Evolutionary conservation across 352 stramenopile genomes (phyloP).

Genomic region (Pythium angustatum): DNA sequence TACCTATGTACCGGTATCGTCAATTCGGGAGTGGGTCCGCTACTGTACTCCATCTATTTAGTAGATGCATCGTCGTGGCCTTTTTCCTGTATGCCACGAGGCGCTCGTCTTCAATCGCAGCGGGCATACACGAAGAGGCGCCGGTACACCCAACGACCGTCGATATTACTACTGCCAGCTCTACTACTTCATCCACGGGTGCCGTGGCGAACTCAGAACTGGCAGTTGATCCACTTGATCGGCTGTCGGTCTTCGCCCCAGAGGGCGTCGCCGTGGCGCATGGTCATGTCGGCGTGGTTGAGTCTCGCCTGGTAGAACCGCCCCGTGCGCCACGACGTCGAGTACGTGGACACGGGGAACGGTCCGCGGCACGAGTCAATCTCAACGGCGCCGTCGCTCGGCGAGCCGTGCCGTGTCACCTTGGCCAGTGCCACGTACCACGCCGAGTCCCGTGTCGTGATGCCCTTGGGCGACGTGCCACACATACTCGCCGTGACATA

Average conservation of each 20-base stretch:
- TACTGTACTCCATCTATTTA: too few species aligned
- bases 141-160: too few species aligned
- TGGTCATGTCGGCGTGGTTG: constrained; percentile 2
- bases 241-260: neutral
- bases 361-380: constrained; percentile 1
- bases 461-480: neutral
- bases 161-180: too few species aligned
- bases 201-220: too few species aligned
- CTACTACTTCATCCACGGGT: too few species aligned
- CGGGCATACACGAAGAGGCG: too few species aligned
- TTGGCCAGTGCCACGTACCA: neutral
- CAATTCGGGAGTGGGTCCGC: too few species aligned
- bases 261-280: constrained; percentile 1
- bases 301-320: neutral
- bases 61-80: too few species aligned
- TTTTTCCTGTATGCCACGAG: too few species aligned
- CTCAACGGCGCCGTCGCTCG: neutral
- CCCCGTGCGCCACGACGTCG: neutral
- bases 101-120: too few species aligned
- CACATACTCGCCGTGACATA: neutral
- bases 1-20: too few species aligned
- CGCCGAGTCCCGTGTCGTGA: neutral
- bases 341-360: neutral
- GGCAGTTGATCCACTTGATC: neutral
- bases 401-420: neutral